These are phyloP conservation scores for Fusarium nygamai DNA, from an alignment of 2,329 filamentous ascomycete species.

Conservation along the genomic window DNA sequence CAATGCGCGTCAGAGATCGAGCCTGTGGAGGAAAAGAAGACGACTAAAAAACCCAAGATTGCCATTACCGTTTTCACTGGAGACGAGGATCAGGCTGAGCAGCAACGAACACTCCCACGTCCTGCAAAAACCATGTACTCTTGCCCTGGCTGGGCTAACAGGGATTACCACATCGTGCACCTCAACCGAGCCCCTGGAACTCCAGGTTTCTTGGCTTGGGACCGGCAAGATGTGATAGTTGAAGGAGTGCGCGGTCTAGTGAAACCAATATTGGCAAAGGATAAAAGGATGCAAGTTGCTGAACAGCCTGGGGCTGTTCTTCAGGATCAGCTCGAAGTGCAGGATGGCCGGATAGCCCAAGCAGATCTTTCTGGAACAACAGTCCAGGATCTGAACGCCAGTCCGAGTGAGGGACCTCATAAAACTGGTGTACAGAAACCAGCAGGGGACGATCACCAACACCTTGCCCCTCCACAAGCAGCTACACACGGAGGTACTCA, in stretches of 20 bases:
- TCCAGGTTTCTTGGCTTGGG: conserved; percentile 59
- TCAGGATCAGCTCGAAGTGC: conserved; percentile 48
- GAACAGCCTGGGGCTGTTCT: conserved; percentile 42
- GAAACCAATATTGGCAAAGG: conserved; percentile 50
- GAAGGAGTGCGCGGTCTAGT: conserved; percentile 55
- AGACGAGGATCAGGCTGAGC: conserved; percentile 38
- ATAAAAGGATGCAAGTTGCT: conserved; percentile 50
- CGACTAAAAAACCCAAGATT: conserved; percentile 50
- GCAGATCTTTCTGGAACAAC: conserved; percentile 44
- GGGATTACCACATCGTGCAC: conserved; percentile 55
- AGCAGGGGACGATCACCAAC: conserved; percentile 12
- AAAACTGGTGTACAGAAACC: conserved; percentile 20
- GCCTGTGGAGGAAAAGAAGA: conserved; percentile 35
- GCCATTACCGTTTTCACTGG: conserved; percentile 60
- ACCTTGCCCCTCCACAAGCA: conserved; percentile 19
- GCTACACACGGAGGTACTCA: conserved; percentile 5
- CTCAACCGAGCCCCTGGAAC: conserved; percentile 52
- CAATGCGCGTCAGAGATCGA: conserved; percentile 53
- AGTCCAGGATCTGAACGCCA: conserved; percentile 31
- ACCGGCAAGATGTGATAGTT: conserved; percentile 57
- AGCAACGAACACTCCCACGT: conserved; percentile 32
- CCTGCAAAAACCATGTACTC: conserved; percentile 48
- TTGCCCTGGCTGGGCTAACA: conserved; percentile 60
- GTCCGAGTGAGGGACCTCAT: background rate
- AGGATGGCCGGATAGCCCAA: conserved; percentile 25